Conservation (phyloP, 495 filamentous ascomycete species). For the Jackrogersella minutella region DNA sequence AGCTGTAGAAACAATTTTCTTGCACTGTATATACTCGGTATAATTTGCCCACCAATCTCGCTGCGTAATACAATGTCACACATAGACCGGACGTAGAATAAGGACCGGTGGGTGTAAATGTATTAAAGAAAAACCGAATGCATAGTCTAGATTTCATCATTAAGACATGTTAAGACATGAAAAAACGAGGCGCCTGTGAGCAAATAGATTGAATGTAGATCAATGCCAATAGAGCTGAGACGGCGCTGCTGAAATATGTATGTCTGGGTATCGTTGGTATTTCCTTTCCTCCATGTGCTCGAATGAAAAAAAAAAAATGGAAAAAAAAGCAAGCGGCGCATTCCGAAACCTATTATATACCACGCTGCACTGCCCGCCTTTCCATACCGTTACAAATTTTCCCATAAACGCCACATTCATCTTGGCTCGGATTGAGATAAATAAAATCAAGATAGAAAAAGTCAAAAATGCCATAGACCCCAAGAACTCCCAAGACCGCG, state of each 20-base stretch:
- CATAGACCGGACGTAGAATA: neutral
- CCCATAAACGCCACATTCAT: conserved; percentile 16
- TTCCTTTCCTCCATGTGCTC: neutral
- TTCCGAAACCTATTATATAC: conserved; percentile 9
- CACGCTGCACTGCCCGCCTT: conserved; percentile 8
- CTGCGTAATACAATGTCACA: neutral
- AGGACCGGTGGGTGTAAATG: neutral
- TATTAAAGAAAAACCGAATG: conserved; percentile 1
- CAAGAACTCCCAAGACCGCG: conserved; percentile 26
- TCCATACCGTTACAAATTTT: neutral
- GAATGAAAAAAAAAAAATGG: conserved; percentile 6
- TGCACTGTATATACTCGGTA: neutral
- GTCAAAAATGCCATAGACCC: neutral
- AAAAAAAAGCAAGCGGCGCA: conserved; percentile 2
- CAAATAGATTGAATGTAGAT: conserved; percentile 16
- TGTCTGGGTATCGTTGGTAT: conserved; percentile 34
- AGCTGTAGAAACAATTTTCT: conserved; percentile 45
- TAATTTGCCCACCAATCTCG: neutral
- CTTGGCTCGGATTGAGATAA: conserved; percentile 9
- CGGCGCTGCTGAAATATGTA: conserved; percentile 16
- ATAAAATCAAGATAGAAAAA: too few relatives aligned
- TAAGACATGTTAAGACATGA: conserved; percentile 1
- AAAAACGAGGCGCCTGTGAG: neutral
- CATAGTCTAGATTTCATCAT: neutral
- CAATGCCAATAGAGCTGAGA: conserved; percentile 29